Evolutionary conservation across 2,329 filamentous ascomycete species (phyloP), one percentile per base, ranked within the genome.

Genomic region (Penicillium sp.): DNA sequence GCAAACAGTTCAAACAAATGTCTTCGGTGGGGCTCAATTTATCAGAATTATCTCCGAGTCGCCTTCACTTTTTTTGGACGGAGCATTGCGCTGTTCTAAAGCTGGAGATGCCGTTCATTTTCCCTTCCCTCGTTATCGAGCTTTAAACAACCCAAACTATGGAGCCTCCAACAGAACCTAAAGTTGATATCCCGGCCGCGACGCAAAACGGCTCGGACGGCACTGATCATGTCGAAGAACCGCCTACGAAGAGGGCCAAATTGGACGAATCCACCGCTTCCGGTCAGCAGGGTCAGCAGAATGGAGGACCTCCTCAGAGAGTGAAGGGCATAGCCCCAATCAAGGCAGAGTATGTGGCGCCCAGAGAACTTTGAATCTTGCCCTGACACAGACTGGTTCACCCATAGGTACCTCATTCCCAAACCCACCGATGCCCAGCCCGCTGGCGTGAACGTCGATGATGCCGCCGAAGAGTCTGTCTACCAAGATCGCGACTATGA

Each of bases 321-420:
- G 69, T 72, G 61, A 87, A 83, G 70, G 90, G 89, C 29, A 80
- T 89, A 57, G 90, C 90, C 21, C 86, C 88, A 8, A 86, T 93
- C 75, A 93, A 92, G 77, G 82, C 85, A 72, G 90, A 93, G 87
- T 91, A 78, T 76, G 84, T 21, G 47, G 7, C 30, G 35, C 26
- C 31, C 7, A 26, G 9, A 29, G 17, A 30, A 11, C 13, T 21
- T 4, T 21, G 15, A 26, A 17, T 13, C 38, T 38, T 50, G 23
- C 49, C 17, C 41, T 31, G 23, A 23, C 21, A 46, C 21, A 19
- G 48, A 58, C 55, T 61, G 29, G 63, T 26, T 48, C 7, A 21
- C 8, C 58, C 44, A 35, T 60, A 79, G 76, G 64, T 81, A 70
- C 61, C 66, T 76, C 38, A 67, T 77, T 45, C 62, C 60, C 17